phyloP scores from a whole-genome alignment of 495 filamentous ascomycete genomes.

The Annulohypoxylon bovei region DNA sequence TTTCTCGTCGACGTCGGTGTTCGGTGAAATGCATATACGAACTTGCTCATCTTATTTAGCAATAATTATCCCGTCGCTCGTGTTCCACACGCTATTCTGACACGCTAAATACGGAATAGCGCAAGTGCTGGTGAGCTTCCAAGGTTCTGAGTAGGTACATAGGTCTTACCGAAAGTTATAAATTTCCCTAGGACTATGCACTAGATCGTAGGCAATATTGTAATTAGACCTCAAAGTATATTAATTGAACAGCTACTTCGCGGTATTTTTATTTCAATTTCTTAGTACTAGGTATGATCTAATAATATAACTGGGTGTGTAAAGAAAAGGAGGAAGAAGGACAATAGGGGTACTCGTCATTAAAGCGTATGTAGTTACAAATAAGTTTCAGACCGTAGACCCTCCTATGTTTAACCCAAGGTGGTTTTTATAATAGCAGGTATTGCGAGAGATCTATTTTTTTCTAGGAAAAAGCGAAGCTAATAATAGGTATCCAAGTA shows the following conservation, averaged over 20 bases:
- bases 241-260: background rate
- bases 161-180: background rate
- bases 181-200: background rate
- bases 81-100: background rate
- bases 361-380: background rate
- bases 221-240: background rate
- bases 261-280: background rate
- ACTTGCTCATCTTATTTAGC: constrained; percentile 10
- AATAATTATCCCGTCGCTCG: constrained; percentile 30
- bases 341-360: background rate
- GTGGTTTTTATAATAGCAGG: background rate
- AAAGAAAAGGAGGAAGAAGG: no score
- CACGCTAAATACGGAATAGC: background rate
- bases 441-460: background rate
- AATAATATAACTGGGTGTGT: no score
- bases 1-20: background rate
- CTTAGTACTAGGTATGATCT: background rate
- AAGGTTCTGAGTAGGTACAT: no score
- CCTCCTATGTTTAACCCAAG: background rate
- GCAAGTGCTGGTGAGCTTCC: background rate
- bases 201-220: background rate
- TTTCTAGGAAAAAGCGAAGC: background rate
- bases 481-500: background rate
- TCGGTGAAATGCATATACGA: background rate
- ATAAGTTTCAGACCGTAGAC: background rate